phyloP scores from a whole-genome alignment of 2,329 filamentous ascomycete species.

The Penicillium sumatraense region DNA sequence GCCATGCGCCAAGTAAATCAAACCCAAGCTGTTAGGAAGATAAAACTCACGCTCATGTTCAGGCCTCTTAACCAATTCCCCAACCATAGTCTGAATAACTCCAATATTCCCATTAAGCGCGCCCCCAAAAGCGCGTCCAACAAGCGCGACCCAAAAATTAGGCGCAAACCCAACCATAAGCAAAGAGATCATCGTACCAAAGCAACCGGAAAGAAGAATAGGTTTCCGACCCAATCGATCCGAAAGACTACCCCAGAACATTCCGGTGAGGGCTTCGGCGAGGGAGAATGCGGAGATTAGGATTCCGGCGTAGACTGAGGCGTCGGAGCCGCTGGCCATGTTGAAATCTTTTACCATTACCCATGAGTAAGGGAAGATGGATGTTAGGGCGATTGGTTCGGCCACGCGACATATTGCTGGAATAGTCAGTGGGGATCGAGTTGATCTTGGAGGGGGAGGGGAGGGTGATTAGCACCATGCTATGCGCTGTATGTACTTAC shows the following conservation, averaged over 20 bases:
- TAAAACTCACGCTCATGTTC: constrained; percentile 77
- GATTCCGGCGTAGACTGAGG: constrained; percentile 84
- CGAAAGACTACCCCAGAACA: constrained; percentile 85
- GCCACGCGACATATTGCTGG: constrained; percentile 88
- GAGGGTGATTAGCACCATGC: neutral
- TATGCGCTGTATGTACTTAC: constrained; percentile 55
- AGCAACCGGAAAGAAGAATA: constrained; percentile 77
- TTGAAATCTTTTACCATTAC: constrained; percentile 77
- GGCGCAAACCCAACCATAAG: constrained; percentile 79
- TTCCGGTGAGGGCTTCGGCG: constrained; percentile 79
- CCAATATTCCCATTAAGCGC: constrained; percentile 90
- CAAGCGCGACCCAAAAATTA: constrained; percentile 82
- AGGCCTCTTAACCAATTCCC: constrained; percentile 79
- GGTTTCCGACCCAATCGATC: constrained; percentile 85
- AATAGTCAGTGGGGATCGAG: constrained; percentile 2
- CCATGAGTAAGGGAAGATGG: constrained; percentile 92
- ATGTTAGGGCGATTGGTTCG: constrained; percentile 90
- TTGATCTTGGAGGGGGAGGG: neutral
- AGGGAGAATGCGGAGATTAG: constrained; percentile 86
- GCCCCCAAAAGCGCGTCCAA: constrained; percentile 77
- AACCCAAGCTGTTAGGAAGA: neutral
- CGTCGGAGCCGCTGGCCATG: constrained; percentile 72
- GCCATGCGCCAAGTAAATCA: neutral
- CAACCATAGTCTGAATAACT: constrained; percentile 91
- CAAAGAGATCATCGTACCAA: constrained; percentile 82